Evolutionary conservation across 768 basidiomycete genomes (phyloP).

Genomic region (Nevesoporus exiguus): DNA sequence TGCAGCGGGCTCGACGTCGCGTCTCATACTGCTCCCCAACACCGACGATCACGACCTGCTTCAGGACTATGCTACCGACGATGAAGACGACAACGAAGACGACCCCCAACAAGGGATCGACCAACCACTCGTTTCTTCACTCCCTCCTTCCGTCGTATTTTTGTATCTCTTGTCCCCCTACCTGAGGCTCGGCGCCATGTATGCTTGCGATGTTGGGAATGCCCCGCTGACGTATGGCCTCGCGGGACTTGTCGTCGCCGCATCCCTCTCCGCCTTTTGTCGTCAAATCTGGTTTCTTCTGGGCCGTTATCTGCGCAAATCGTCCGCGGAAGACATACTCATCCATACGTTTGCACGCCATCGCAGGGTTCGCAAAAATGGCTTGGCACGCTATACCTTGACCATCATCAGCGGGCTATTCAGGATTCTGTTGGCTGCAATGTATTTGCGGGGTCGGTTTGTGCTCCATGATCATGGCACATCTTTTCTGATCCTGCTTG

Average conservation of each 20-base stretch:
- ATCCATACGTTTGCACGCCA: conserved; percentile 56
- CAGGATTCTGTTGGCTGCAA: conserved; percentile 49
- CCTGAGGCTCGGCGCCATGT: conserved; percentile 67
- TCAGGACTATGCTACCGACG: conserved; percentile 40
- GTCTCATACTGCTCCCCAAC: conserved; percentile 62
- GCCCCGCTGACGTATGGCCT: conserved; percentile 50
- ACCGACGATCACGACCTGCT: conserved; percentile 39
- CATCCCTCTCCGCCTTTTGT: conserved; percentile 55
- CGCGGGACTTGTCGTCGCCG: conserved; percentile 48
- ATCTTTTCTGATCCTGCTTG: conserved; percentile 9
- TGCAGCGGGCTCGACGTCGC: conserved; percentile 39
- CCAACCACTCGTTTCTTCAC: conserved; percentile 38
- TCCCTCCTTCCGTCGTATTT: conserved; percentile 56
- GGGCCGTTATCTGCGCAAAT: conserved; percentile 64
- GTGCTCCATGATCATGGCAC: not conserved
- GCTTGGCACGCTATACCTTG: conserved; percentile 42
- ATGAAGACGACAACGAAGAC: conserved; percentile 40
- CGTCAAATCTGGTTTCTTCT: conserved; percentile 77
- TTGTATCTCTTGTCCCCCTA: conserved; percentile 68
- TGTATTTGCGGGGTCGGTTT: conserved; percentile 65
- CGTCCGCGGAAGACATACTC: conserved; percentile 63
- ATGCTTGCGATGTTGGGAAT: conserved; percentile 44
- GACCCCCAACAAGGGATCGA: conserved; percentile 3
- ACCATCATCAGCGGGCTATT: conserved; percentile 43
- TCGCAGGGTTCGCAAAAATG: conserved; percentile 47